Evolutionary conservation across 148 eudicot genomes (phyloP), one percentile per base, ranked within the genome.

Genomic region (Silene uniflora): DNA sequence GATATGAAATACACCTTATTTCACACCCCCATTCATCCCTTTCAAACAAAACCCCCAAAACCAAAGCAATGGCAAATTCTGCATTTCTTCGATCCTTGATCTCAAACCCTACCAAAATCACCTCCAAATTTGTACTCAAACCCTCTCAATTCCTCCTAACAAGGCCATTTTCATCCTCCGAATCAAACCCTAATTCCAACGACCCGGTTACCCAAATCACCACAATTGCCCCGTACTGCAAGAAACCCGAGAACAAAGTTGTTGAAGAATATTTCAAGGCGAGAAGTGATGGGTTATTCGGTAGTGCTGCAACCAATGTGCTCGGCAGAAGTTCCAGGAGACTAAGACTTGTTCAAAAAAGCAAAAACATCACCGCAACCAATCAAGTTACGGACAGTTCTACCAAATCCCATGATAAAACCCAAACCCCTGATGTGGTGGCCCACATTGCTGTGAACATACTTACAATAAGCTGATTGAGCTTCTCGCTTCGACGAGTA

Each of bases 61-160:
- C 6, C 39, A 35, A 35, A 35, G 6, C 39, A 35, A 22, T 84
- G 86, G 86, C 84, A 23, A 52, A 62, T 66, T 13, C 82, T 5
- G 16, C 62, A 62, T 60, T 78, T 49, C 66, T 70, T 32, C 84
- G 82, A 44, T 27, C 62, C 32, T 10, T 58, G 23, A 11, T 54
- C 63, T 46, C 70, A 27, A 61, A 79, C 62, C 62, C 62, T 60
- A 61, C 58, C 61, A 72, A 47, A 64, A 4, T 35, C 19, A 35
- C 70, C 12, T 13, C 72, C 55, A 69, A 25, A 52, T 71, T 7
- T 6, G 24, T 67, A 0, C 55, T 19, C 19, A 67, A 67, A 19
- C 54, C 71, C 71, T 67, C 71, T 67, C 71, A 67, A 67, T 21
- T 19, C 54, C 71, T 71, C 29, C 12, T 71, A 0, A 49, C 73